phyloP scores from a whole-genome alignment of 208 protist genomes.

The Giardia duodenalis region DNA sequence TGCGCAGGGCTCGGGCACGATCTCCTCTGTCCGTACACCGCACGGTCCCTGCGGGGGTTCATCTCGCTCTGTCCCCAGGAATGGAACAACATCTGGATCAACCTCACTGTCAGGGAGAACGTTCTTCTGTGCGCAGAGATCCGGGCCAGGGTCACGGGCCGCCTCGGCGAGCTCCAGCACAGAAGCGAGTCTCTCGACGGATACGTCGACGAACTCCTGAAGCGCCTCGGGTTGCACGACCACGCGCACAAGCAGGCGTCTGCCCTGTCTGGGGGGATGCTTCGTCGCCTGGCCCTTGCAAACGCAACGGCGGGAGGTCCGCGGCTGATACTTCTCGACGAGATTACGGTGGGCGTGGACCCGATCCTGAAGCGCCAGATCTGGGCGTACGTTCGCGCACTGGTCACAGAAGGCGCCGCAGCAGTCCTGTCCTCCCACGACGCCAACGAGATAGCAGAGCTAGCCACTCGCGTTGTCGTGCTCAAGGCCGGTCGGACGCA shows the following conservation, averaged over 20 bases:
- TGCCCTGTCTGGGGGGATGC: slow-evolving; percentile 8
- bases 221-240: neutral
- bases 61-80: neutral
- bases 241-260: neutral
- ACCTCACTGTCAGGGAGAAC: neutral
- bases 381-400: slow-evolving; percentile 1
- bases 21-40: neutral
- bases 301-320: neutral
- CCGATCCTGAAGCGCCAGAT: slow-evolving; percentile 16
- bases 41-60: neutral
- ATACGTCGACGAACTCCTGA: neutral
- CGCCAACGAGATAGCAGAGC: neutral
- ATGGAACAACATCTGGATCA: slow-evolving; percentile 14
- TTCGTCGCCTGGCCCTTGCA: neutral
- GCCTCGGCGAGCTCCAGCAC: neutral
- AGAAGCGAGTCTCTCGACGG: neutral
- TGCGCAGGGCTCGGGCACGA: neutral
- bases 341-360: slow-evolving; percentile 13
- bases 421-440: neutral
- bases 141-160: neutral
- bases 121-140: neutral
- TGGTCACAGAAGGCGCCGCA: neutral
- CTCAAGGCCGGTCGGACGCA: neutral
- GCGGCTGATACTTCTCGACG: slow-evolving; percentile 11
- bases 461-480: neutral